Percentiles rank a stretch among this genome's conserved stretches.
Conservation (phyloP, 1,284 basidiomycete species). For the Paramarasmius palmivorus region DNA sequence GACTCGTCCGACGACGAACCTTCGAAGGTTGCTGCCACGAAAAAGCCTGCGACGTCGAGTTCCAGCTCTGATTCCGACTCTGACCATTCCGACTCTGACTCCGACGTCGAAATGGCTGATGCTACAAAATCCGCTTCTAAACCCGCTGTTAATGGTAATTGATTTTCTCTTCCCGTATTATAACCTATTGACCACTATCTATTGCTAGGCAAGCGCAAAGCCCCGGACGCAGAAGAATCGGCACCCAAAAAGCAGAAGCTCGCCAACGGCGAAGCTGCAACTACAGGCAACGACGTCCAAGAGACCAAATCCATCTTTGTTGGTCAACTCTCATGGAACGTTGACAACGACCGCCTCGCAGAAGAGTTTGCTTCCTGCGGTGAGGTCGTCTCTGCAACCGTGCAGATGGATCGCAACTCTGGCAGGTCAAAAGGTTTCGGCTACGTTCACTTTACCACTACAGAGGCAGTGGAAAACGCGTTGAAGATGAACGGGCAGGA, state of each 20-base stretch:
- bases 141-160: slow-evolving; percentile 45
- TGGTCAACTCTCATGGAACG: slow-evolving; percentile 94
- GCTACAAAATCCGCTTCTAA: slow-evolving; percentile 29
- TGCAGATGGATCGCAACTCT: slow-evolving; percentile 89
- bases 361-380: slow-evolving; percentile 91
- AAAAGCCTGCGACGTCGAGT: background rate
- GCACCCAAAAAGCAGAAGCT: slow-evolving; percentile 86
- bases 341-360: slow-evolving; percentile 95
- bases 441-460: slow-evolving; percentile 89
- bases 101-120: slow-evolving; percentile 62
- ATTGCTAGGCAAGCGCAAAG: slow-evolving; percentile 80
- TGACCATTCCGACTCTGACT: slow-evolving; percentile 35
- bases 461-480: slow-evolving; percentile 78
- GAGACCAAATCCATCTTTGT: slow-evolving; percentile 85
- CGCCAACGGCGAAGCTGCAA: slow-evolving; percentile 53
- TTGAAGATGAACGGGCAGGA: slow-evolving; percentile 78
- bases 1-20: slow-evolving; percentile 33
- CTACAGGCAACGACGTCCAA: slow-evolving; percentile 44
- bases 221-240: slow-evolving; percentile 59
- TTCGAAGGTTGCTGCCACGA: slow-evolving; percentile 20
- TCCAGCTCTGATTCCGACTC: slow-evolving; percentile 21
- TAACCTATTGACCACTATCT: slow-evolving; percentile 7
- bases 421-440: slow-evolving; percentile 92
- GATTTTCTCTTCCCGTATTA: slow-evolving; percentile 3
- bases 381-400: slow-evolving; percentile 84